Evolutionary conservation across 208 protist species (phyloP), one percentile per base, ranked within the genome.

Genomic region (Spongospora subterranea): DNA sequence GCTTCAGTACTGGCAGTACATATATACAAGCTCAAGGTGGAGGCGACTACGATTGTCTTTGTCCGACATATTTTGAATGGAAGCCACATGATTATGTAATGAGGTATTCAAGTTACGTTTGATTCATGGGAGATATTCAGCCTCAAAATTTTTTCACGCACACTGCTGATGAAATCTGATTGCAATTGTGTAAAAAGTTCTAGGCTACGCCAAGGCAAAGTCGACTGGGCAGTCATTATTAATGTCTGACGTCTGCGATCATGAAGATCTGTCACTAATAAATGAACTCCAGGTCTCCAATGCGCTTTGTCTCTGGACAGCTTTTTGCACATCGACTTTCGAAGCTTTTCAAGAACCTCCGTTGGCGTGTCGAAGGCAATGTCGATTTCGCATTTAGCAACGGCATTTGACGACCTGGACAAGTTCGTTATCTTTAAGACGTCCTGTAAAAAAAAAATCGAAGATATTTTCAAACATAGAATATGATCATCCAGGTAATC

Each of bases 151-250:
- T 65, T 65, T 17, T 29, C 20, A 32, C 54, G 17, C 20, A 65
- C 29, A 29, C 17, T 32, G 20, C 20, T 32, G 17, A 32, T 65
- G 54, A 65, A 29, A 29, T 65, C 54, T 17, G 54, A 65, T 65
- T 65, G 20, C 20, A 65, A 17, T 20, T 82, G 17, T 43, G 11
- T 6, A 43, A 82, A 82, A n/a, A n/a, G 17, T 20, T 82, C 71
- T 6, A 82, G 71, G 71, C 11, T 82, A 20, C 71, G 6, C 71
- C 71, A 82, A n/a, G 71, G 71, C n/a, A 82, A n/a, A 6, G 71
- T 43, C 71, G 71, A 82, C n/a, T 6, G 6, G 35, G 35, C 71
- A 35, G 6, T 82, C 17, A 82, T 82, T 6, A 35, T 35, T 13
- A 82, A 17, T 20, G n/a, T 45, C 71, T 45, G 71, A 60, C 71